Evolutionary conservation across 345 rosid genomes (phyloP).

Genomic region (Limnanthes douglasii): DNA sequence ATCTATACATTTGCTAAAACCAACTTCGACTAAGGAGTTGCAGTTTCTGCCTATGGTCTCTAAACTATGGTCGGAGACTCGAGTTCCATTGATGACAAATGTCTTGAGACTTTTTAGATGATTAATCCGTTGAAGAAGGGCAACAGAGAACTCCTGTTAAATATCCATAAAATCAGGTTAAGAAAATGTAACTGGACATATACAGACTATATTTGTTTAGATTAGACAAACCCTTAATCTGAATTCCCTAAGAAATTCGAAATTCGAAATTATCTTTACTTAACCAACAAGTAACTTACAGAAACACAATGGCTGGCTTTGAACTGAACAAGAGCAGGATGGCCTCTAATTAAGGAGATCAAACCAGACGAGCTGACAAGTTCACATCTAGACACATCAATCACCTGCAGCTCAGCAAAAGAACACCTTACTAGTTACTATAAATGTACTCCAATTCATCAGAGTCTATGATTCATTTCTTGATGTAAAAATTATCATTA

Average conservation of each 20-base stretch:
- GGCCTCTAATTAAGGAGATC: constrained; percentile 36
- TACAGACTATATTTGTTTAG: background rate
- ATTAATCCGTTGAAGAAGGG: constrained; percentile 23
- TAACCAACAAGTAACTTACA: constrained; percentile 28
- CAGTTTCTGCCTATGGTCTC: constrained; percentile 32
- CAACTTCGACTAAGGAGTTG: constrained; percentile 50
- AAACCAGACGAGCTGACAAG: constrained; percentile 40
- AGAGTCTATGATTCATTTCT: background rate
- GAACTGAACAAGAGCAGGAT: constrained; percentile 35
- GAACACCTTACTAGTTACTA: background rate
- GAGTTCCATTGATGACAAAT: constrained; percentile 48
- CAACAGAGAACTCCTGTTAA: constrained; percentile 37
- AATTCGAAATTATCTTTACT: no score
- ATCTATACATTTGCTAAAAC: constrained; percentile 60
- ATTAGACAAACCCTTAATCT: background rate
- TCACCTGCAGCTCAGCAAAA: constrained; percentile 20
- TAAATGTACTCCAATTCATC: background rate
- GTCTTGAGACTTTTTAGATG: constrained; percentile 43
- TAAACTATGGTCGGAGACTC: constrained; percentile 31
- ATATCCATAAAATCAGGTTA: constrained; percentile 3
- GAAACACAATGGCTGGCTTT: constrained; percentile 48
- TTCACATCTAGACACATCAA: constrained; percentile 75
- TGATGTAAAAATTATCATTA: constrained; percentile 8
- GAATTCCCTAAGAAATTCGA: no score
- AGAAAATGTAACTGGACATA: background rate